These are phyloP conservation scores for Oryza longistaminata DNA, from an alignment of 176 grass and related monocot genomes.

Conservation along the genomic window DNA sequence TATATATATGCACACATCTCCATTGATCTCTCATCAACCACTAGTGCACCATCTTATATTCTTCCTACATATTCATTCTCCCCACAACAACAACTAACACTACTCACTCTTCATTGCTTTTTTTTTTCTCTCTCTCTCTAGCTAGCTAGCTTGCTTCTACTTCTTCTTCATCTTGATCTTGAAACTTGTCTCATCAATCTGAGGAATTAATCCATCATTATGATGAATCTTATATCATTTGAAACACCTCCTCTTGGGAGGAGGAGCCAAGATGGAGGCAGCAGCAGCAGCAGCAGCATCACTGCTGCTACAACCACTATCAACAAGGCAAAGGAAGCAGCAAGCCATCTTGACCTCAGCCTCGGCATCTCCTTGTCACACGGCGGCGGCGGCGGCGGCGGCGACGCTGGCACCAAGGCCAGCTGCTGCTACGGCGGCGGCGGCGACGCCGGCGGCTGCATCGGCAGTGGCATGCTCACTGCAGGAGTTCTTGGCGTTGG, in stretches of 20 bases:
- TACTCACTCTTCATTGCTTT: not conserved
- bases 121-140: conserved; percentile 16
- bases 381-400: not conserved
- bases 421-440: not conserved
- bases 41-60: conserved; percentile 43
- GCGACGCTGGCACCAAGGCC: not conserved
- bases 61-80: conserved; percentile 50
- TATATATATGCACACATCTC: not conserved
- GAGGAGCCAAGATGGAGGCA: conserved; percentile 27
- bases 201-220: conserved; percentile 12
- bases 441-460: not conserved
- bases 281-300: not conserved
- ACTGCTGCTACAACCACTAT: not conserved
- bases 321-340: conserved; percentile 32
- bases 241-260: conserved; percentile 43
- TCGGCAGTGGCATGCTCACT: not conserved
- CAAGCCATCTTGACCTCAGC: conserved; percentile 68
- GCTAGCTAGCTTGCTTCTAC: not conserved
- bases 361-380: conserved; percentile 67
- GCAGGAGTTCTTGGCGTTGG: not conserved
- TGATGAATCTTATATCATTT: conserved; percentile 64
- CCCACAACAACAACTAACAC: conserved; percentile 36
- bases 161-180: not conserved
- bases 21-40: conserved; percentile 20
- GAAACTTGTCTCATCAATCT: not conserved